phyloP scores from a whole-genome alignment of 306 rosid species.

The Quercus dentata region DNA sequence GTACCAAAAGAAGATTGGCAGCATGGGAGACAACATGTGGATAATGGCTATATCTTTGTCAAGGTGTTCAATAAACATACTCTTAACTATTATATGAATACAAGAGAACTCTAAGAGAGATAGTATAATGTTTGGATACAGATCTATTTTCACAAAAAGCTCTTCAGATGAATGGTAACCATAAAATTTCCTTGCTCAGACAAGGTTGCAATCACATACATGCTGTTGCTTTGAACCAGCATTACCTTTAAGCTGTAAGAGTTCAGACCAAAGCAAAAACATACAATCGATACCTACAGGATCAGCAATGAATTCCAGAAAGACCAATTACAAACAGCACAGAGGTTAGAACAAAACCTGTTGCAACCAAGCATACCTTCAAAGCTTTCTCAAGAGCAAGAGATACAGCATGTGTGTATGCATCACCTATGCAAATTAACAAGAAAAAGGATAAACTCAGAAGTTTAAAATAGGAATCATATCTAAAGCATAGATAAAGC shows the following conservation, averaged over 20 bases:
- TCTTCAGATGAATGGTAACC: too few relatives aligned
- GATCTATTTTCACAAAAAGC: too few relatives aligned
- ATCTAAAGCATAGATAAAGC: neutral
- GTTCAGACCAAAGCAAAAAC: constrained; percentile 4
- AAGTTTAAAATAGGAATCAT: neutral
- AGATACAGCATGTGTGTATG: constrained; percentile 49
- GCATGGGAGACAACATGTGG: too few relatives aligned
- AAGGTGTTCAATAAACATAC: too few relatives aligned
- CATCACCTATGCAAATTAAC: constrained; percentile 50
- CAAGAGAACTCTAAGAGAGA: too few relatives aligned
- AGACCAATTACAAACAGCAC: constrained; percentile 4
- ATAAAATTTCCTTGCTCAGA: too few relatives aligned
- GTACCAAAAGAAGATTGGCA: too few relatives aligned
- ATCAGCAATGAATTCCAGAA: neutral
- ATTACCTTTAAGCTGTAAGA: neutral
- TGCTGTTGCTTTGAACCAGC: too few relatives aligned
- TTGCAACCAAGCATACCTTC: constrained; percentile 52
- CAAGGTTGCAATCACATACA: too few relatives aligned
- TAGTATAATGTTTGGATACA: too few relatives aligned
- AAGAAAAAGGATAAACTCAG: neutral
- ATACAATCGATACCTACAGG: neutral
- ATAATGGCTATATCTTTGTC: too few relatives aligned
- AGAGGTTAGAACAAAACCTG: constrained; percentile 15
- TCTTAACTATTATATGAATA: too few relatives aligned
- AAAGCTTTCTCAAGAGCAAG: constrained; percentile 80